phyloP scores from a whole-genome alignment of 2,329 filamentous ascomycete genomes.

The Stemphylium lycopersici region DNA sequence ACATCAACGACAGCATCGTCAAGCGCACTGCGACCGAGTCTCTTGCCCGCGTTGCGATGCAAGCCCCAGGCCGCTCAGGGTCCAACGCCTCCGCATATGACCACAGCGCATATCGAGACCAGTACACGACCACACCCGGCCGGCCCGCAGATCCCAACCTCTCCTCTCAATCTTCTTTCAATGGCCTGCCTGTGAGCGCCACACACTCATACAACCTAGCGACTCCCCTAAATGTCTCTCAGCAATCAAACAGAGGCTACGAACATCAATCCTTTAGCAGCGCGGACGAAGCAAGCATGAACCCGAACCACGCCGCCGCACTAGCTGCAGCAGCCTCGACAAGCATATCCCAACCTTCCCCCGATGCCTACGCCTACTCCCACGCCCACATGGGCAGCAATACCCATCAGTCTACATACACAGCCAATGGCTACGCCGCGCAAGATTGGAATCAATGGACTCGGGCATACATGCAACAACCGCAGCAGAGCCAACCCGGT shows the following conservation, averaged over 20 bases:
- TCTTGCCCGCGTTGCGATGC: conserved; percentile 47
- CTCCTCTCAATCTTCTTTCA: conserved; percentile 29
- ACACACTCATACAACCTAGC: conserved; percentile 37
- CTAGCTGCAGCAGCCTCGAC: conserved; percentile 35
- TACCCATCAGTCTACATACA: conserved; percentile 28
- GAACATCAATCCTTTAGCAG: conserved; percentile 38
- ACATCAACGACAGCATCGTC: conserved; percentile 54
- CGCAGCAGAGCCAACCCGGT: conserved; percentile 27
- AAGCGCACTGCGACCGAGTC: conserved; percentile 54
- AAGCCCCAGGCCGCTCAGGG: conserved; percentile 31
- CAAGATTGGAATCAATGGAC: conserved; percentile 44
- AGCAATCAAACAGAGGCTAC: conserved; percentile 28
- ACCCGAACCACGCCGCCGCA: conserved; percentile 38
- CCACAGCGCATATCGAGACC: conserved; percentile 30
- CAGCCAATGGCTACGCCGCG: conserved; percentile 24
- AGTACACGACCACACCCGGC: conserved; percentile 28
- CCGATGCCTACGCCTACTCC: conserved; percentile 32
- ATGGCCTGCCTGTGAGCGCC: conserved; percentile 16
- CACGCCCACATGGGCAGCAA: conserved; percentile 28
- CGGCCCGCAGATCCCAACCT: conserved; percentile 30
- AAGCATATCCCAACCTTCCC: conserved; percentile 27
- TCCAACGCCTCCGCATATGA: conserved; percentile 29
- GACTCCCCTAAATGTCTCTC: conserved; percentile 27
- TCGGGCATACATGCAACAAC: conserved; percentile 39
- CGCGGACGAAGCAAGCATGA: conserved; percentile 35